Evolutionary conservation across 2,329 filamentous ascomycete genomes (phyloP), one percentile per base, ranked within the genome.

Genomic region (Verticillium klebahnii): DNA sequence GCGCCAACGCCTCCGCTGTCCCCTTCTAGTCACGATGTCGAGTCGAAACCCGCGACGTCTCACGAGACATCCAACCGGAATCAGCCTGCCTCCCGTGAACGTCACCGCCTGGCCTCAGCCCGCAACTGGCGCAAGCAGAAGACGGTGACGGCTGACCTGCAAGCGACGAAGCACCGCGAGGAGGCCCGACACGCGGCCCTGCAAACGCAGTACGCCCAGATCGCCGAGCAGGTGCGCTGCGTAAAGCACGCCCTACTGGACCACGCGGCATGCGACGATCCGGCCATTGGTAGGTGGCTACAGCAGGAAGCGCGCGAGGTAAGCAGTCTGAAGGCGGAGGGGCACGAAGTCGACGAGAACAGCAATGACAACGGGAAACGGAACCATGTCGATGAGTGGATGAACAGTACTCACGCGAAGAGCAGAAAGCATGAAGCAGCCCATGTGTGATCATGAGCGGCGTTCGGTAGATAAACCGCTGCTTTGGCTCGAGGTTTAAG

Each of bases 91-190:
- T 40, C 32, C 11, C 59, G 61, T 2, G 57, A 64, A 8, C 63
- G 61, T 6, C 63, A 64, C 12, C 60, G 63, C 8, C 59, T 50
- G 8, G 59, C 63, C 3, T 64, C 63, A 14, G 63, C 63, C 15
- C 61, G 61, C 8, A 64, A 61, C n/a, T 64, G 61, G 61, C 61
- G 56, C 40, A 63, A 61, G 55, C 61, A 63, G 29, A 64, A 64
- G 31, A 54, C 61, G 3, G 59, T 59, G 7, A 56, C 31, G 3
- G 57, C 52, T 7, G 61, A 63, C 15, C 57, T 64, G 14, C 34
- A 64, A 32, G 45, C 40, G 4, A 52, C 55, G 15, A 61, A 58
- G 36, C 6, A n/a, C 6, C 14, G 40, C 3, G 61, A 39, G 17
- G 63, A 64, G 15, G 56, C 37, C 8, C 59, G 58, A 1, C 58